Conservation (phyloP, 768 basidiomycete genomes). For the Auriscalpium orientale region DNA sequence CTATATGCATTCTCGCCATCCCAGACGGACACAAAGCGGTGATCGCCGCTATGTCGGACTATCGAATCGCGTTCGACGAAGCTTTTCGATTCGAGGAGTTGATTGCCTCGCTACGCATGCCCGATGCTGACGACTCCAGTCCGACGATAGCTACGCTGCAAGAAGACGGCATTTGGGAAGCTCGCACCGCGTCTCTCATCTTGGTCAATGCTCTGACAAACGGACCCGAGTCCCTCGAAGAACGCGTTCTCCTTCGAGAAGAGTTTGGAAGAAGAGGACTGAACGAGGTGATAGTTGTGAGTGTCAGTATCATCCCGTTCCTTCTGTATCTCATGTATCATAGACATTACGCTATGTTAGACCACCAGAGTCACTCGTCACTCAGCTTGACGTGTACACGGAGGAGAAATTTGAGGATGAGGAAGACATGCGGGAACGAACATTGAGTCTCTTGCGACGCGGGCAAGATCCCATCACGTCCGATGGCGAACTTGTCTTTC, state of each 20-base stretch:
- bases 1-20: conserved; percentile 68
- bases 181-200: conserved; percentile 65
- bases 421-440: conserved; percentile 69
- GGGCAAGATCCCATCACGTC: conserved; percentile 24
- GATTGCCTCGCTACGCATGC: conserved; percentile 51
- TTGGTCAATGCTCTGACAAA: conserved; percentile 76
- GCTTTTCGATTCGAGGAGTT: conserved; percentile 75
- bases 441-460: conserved; percentile 29
- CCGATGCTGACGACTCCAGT: conserved; percentile 28
- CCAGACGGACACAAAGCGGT: conserved; percentile 69
- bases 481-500: conserved; percentile 48
- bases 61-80: conserved; percentile 62
- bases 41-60: conserved; percentile 74
- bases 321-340: neutral
- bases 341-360: conserved; percentile 70
- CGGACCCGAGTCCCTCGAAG: conserved; percentile 70
- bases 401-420: conserved; percentile 91
- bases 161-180: conserved; percentile 76
- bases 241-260: conserved; percentile 70
- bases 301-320: conserved; percentile 22
- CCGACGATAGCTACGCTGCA: conserved; percentile 20
- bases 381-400: conserved; percentile 71
- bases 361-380: conserved; percentile 73
- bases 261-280: conserved; percentile 78
- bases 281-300: conserved; percentile 76